phyloP scores from a whole-genome alignment of 345 rosid species.

The Dimocarpus longan region DNA sequence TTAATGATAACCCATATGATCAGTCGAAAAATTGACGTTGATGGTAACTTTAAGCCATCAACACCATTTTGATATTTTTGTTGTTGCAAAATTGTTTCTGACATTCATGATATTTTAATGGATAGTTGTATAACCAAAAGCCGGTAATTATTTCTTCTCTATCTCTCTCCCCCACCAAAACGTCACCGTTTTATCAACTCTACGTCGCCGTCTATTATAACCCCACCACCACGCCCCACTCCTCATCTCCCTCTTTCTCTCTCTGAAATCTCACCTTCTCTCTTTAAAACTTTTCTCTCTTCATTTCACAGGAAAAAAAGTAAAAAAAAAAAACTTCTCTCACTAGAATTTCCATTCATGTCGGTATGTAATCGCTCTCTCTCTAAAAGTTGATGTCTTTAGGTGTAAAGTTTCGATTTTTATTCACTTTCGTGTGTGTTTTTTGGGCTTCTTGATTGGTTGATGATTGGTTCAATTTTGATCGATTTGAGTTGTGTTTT shows the following conservation, averaged over 20 bases:
- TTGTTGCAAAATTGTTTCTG: no score
- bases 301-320: not conserved
- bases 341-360: conserved; percentile 46
- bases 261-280: conserved; percentile 22
- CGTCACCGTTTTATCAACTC: conserved; percentile 14
- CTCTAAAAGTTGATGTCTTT: conserved; percentile 11
- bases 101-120: no score
- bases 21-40: no score
- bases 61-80: no score
- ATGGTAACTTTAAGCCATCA: no score
- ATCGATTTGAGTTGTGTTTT: conserved; percentile 23
- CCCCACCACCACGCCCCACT: conserved; percentile 9
- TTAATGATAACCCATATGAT: no score
- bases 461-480: conserved; percentile 7
- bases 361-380: conserved; percentile 49
- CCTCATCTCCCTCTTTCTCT: not conserved
- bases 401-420: conserved; percentile 4
- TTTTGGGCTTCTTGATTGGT: conserved; percentile 2
- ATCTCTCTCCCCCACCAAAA: conserved; percentile 16
- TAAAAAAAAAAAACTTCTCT: conserved; percentile 19
- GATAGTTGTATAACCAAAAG: no score
- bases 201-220: conserved; percentile 33
- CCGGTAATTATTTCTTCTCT: not conserved
- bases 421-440: conserved; percentile 1
- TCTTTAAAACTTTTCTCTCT: conserved; percentile 13